phyloP scores from a whole-genome alignment of 495 filamentous ascomycete genomes.

The Umbilicaria muhlenbergii region DNA sequence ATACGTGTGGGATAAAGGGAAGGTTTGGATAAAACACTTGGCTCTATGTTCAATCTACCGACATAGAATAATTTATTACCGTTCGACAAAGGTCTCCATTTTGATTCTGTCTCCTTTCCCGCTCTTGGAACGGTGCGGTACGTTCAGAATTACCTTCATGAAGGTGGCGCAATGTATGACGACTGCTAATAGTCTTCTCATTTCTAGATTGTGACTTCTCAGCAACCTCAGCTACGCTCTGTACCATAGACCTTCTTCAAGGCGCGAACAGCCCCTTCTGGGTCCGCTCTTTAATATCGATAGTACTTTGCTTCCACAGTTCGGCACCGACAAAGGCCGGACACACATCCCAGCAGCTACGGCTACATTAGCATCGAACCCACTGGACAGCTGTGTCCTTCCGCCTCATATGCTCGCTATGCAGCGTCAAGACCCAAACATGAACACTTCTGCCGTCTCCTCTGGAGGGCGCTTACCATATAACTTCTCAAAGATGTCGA shows the following conservation, averaged over 20 bases:
- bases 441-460: slow-evolving; percentile 22
- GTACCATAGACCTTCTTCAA: neutral
- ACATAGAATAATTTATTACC: slow-evolving; percentile 13
- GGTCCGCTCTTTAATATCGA: neutral
- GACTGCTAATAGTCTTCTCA: no score
- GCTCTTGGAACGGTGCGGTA: neutral
- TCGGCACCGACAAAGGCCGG: slow-evolving; percentile 11
- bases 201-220: neutral
- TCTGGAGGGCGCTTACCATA: slow-evolving; percentile 42
- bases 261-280: neutral
- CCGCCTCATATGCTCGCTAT: slow-evolving; percentile 71
- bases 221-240: neutral
- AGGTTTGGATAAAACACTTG: no score
- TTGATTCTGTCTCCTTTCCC: neutral
- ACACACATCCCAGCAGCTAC: slow-evolving; percentile 25
- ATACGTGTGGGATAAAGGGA: no score
- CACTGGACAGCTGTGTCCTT: slow-evolving; percentile 60
- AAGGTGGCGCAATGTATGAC: no score
- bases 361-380: slow-evolving; percentile 50
- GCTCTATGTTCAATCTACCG: no score
- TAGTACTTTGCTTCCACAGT: slow-evolving; percentile 35
- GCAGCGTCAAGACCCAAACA: slow-evolving; percentile 50
- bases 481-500: slow-evolving; percentile 53
- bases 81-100: neutral
- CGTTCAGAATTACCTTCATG: no score